Evolutionary conservation across 2,329 filamentous ascomycete species (phyloP).

Genomic region (Alternaria tenuissima): DNA sequence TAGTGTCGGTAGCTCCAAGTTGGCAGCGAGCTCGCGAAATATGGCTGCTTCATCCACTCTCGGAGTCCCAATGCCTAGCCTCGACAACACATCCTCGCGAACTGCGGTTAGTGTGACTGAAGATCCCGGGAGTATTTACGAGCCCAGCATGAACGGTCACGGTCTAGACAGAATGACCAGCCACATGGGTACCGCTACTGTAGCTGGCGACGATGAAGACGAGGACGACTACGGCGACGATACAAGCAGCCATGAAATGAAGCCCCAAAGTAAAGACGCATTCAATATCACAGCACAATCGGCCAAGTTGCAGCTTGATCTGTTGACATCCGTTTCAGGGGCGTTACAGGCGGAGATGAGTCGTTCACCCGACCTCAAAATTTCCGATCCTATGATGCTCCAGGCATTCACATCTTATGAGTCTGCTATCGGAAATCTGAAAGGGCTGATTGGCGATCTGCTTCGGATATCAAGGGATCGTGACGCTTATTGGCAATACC

Average conservation of each 20-base stretch:
- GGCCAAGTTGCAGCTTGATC: slow-evolving; percentile 88
- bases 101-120: slow-evolving; percentile 60
- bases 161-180: slow-evolving; percentile 60
- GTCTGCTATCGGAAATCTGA: slow-evolving; percentile 85
- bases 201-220: slow-evolving; percentile 67
- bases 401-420: slow-evolving; percentile 88
- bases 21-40: slow-evolving; percentile 34
- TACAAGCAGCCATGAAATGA: slow-evolving; percentile 77
- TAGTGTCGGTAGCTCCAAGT: slow-evolving; percentile 48
- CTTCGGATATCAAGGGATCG: slow-evolving; percentile 92
- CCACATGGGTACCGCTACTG: slow-evolving; percentile 57
- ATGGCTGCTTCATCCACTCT: slow-evolving; percentile 54
- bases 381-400: slow-evolving; percentile 79
- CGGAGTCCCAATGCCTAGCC: slow-evolving; percentile 58
- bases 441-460: slow-evolving; percentile 83
- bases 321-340: slow-evolving; percentile 84
- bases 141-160: slow-evolving; percentile 64
- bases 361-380: slow-evolving; percentile 72
- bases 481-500: slow-evolving; percentile 96
- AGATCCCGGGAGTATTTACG: slow-evolving; percentile 66
- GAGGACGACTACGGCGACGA: slow-evolving; percentile 83
- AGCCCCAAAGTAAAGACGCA: slow-evolving; percentile 83
- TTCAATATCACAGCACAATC: slow-evolving; percentile 98
- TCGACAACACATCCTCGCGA: slow-evolving; percentile 40
- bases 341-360: slow-evolving; percentile 77